Evolutionary conservation across 2,329 filamentous ascomycete genomes (phyloP).

Genomic region (Nothophoma quercina): DNA sequence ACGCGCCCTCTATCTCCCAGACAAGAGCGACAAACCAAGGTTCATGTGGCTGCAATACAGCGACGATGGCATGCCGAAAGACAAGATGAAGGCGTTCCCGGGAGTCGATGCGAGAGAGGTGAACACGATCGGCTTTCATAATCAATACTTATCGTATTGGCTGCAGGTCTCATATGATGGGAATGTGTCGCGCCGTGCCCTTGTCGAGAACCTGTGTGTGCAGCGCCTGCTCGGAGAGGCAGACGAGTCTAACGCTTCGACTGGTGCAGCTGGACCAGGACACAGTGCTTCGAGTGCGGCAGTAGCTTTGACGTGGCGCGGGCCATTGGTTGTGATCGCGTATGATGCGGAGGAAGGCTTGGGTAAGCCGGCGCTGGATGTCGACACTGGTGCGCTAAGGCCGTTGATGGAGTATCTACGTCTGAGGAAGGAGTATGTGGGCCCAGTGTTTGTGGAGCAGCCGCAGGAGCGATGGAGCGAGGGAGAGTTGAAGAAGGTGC

Average conservation of each 20-base stretch:
- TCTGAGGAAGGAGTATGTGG: slow-evolving; percentile 21
- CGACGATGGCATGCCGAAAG: slow-evolving; percentile 1
- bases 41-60: slow-evolving; percentile 13
- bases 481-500: slow-evolving; percentile 8
- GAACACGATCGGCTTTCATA: slow-evolving; percentile 21
- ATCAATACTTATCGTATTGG: slow-evolving; percentile 15
- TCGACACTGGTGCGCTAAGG: slow-evolving; percentile 10
- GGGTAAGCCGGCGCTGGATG: slow-evolving; percentile 17
- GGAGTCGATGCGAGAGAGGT: neutral
- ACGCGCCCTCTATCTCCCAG: slow-evolving; percentile 13
- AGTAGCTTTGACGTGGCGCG: neutral
- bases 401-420: slow-evolving; percentile 18
- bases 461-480: slow-evolving; percentile 20
- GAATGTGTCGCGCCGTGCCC: slow-evolving; percentile 2
- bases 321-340: slow-evolving; percentile 15
- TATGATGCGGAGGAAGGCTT: slow-evolving; percentile 20
- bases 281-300: no score
- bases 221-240: neutral
- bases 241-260: no score
- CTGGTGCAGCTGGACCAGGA: no score
- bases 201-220: slow-evolving; percentile 1
- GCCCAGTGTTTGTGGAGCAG: slow-evolving; percentile 23
- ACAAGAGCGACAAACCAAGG: neutral
- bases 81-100: slow-evolving; percentile 10
- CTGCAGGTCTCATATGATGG: slow-evolving; percentile 23